phyloP scores from a whole-genome alignment of 2,329 filamentous ascomycete species.

The Penicillium occitanis region DNA sequence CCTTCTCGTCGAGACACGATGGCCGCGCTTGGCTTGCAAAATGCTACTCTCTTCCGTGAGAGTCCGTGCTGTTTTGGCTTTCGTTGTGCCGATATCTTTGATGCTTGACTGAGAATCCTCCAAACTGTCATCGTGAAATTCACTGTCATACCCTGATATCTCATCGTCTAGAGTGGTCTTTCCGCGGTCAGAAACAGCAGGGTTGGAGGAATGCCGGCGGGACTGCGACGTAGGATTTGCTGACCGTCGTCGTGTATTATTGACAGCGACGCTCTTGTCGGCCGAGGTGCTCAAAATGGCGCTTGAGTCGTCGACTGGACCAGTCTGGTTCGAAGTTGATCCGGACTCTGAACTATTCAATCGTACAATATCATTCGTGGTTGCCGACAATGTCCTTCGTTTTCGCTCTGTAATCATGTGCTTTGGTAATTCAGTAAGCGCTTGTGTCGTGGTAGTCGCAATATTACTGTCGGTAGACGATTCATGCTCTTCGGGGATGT shows the following conservation, averaged over 20 bases:
- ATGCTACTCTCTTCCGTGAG: slow-evolving; percentile 20
- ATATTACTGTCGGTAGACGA: slow-evolving; percentile 40
- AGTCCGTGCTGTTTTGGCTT: background rate
- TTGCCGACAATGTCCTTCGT: slow-evolving; percentile 31
- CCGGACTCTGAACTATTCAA: slow-evolving; percentile 10
- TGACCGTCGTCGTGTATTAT: slow-evolving; percentile 12
- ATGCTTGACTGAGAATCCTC: slow-evolving; percentile 19
- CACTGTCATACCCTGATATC: slow-evolving; percentile 2
- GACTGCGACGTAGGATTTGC: slow-evolving; percentile 5
- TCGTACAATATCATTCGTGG: slow-evolving; percentile 13
- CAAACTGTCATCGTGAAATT: slow-evolving; percentile 8
- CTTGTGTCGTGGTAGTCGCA: slow-evolving; percentile 26
- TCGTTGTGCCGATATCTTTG: background rate
- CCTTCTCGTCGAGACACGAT: slow-evolving; percentile 37
- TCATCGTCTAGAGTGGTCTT: slow-evolving; percentile 9
- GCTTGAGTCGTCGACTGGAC: background rate
- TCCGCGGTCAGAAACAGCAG: slow-evolving; percentile 9
- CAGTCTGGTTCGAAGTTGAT: background rate
- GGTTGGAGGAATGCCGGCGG: slow-evolving; percentile 21
- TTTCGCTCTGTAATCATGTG: slow-evolving; percentile 34
- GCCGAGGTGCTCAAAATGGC: background rate
- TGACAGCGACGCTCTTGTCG: background rate
- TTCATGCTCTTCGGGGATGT: background rate
- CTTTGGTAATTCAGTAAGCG: slow-evolving; percentile 24
- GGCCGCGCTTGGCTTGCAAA: slow-evolving; percentile 29